A percentile compares a stretch with the other conserved stretches of the same genome.
phyloP scores from a whole-genome alignment of 75 land plant species.

The Pinus tabuliformis region DNA sequence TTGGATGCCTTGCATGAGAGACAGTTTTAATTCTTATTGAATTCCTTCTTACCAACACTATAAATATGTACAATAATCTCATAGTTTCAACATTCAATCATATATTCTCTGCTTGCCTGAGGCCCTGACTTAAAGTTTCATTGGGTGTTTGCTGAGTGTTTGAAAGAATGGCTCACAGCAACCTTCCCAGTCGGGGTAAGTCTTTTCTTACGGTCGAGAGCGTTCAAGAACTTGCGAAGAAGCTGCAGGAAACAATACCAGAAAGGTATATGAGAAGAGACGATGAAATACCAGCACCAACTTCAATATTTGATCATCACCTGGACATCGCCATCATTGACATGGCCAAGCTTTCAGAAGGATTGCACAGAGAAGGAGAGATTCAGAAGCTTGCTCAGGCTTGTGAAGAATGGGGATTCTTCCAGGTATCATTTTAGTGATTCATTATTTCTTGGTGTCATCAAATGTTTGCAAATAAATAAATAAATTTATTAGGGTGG shows the following conservation, averaged over 20 bases:
- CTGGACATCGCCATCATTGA: slow-evolving; percentile 17
- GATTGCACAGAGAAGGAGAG: slow-evolving; percentile 13
- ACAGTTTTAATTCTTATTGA: too few species aligned
- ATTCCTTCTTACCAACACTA: too few species aligned
- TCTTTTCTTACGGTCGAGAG: slow-evolving; percentile 11
- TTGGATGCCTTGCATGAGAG: too few species aligned
- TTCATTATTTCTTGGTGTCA: not conserved
- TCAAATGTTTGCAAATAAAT: not conserved
- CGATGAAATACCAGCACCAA: slow-evolving; percentile 5
- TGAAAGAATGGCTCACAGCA: not conserved
- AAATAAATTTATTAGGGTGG: not conserved
- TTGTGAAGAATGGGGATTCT: slow-evolving; percentile 39
- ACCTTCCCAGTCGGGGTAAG: slow-evolving; percentile 1
- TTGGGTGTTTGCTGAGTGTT: too few species aligned
- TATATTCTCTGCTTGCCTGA: too few species aligned
- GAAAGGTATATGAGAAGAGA: slow-evolving; percentile 10
- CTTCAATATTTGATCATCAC: not conserved
- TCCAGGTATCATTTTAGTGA: slow-evolving; percentile 21
- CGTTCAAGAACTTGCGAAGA: slow-evolving; percentile 23
- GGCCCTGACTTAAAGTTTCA: too few species aligned
- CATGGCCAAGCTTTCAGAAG: slow-evolving; percentile 14
- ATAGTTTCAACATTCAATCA: too few species aligned
- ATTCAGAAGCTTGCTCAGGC: slow-evolving; percentile 17
- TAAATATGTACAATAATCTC: too few species aligned
- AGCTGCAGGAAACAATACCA: slow-evolving; percentile 7